Base-by-base conservation (phyloP, 352 stramenopile species). In the Globisporangium middletonii region DNA sequence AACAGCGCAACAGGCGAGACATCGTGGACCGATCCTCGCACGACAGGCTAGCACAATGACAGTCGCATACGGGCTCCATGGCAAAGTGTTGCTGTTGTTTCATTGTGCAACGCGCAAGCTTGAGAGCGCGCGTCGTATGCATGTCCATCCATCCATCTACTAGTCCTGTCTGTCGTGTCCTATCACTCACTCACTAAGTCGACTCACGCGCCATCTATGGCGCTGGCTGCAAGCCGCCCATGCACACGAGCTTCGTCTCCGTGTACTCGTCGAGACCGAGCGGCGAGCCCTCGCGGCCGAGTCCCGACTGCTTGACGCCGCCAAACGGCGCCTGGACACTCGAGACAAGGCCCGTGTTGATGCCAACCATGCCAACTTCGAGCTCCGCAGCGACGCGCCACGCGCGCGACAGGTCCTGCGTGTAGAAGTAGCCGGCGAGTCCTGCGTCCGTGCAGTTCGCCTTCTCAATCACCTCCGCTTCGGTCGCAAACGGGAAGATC, bases 391-490 rank as follows among this genome's bases (percentile, higher is more conserved):
- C 77, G 55, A 99, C 80, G 19, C 88, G 76, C 71, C 92, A 97
- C 8, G 82, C 88, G 42, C 94, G 77, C n/a, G 73, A 79, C 27
- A 97, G 47, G 65, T 98, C 77, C 52, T 88, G 73, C 30, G 94
- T 97, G 75, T 86, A 99, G 67, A 98, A 97, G 71, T 98, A 99
- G 5, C 86, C 83, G 1, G 95, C 94, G 33, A 99, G 84, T 4
- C 97, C 97, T 7, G 83, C 69, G 28, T 93, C 81, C 37, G 74
- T 96, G 67, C 90, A 79, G 79, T 99, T 99, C 26, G 96, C 96
- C 53, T 96, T 79, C 45, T 71, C 62, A 15, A 99, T 62, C n/a
- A 96, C 97, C 64, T 99, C 94, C 28, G 97, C 91, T 58, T 99
- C 96, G 5, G 70, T 94, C 26, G 86, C 69, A 73, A 99, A 99